Evolutionary conservation across 768 basidiomycete species (phyloP).

Genomic region (Galerina marginata): DNA sequence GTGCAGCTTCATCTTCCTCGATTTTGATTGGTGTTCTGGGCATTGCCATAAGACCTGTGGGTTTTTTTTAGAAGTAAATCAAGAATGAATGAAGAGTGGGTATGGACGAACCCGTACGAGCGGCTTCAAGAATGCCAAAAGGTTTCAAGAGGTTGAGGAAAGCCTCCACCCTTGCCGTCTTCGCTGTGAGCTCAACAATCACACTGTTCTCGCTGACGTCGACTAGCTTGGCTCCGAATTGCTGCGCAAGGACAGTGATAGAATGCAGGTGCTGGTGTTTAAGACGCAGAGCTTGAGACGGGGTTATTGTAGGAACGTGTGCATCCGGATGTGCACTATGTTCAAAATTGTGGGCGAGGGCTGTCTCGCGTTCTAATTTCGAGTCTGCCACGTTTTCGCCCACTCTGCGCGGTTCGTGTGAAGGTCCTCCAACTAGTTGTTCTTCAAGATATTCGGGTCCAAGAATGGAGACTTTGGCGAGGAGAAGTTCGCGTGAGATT

Average conservation of each 20-base stretch:
- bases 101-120: slow-evolving; percentile 77
- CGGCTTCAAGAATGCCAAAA: slow-evolving; percentile 95
- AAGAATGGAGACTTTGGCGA: slow-evolving; percentile 96
- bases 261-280: slow-evolving; percentile 91
- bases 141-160: slow-evolving; percentile 92
- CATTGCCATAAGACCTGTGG: slow-evolving; percentile 94
- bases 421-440: slow-evolving; percentile 85
- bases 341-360: slow-evolving; percentile 82
- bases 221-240: slow-evolving; percentile 93
- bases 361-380: slow-evolving; percentile 74
- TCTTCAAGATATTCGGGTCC: slow-evolving; percentile 97
- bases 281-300: slow-evolving; percentile 85
- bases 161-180: slow-evolving; percentile 89
- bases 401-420: slow-evolving; percentile 71
- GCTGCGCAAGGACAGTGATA: slow-evolving; percentile 81
- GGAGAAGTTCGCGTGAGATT: slow-evolving; percentile 91
- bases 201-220: slow-evolving; percentile 95
- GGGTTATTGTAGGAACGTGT: slow-evolving; percentile 54
- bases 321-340: slow-evolving; percentile 50
- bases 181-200: slow-evolving; percentile 94
- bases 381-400: slow-evolving; percentile 32
- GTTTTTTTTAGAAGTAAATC: not conserved
- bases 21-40: slow-evolving; percentile 88
- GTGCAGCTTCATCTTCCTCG: slow-evolving; percentile 61
- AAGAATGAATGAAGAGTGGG: not conserved